These are phyloP conservation scores for Albifimbria verrucaria DNA, from an alignment of 2,329 filamentous ascomycete species.

Conservation along the genomic window DNA sequence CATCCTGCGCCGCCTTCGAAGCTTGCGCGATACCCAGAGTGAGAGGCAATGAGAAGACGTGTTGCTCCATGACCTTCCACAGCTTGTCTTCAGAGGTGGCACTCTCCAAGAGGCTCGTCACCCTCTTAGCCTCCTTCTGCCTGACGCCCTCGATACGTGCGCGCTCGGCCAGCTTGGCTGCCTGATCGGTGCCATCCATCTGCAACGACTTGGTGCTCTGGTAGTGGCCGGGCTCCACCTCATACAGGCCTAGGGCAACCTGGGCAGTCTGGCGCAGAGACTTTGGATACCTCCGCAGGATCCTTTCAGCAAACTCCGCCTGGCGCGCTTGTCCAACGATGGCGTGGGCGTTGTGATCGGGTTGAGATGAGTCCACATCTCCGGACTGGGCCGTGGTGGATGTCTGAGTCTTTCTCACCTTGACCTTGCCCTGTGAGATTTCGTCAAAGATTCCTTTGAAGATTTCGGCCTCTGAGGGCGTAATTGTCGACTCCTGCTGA, in stretches of 20 bases:
- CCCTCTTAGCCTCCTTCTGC: conserved; percentile 44
- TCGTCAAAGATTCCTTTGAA: conserved; percentile 56
- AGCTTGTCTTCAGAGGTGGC: conserved; percentile 61
- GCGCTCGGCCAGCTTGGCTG: conserved; percentile 30
- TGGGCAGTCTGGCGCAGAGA: conserved; percentile 38
- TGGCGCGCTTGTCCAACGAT: conserved; percentile 29
- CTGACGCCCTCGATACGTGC: conserved; percentile 33
- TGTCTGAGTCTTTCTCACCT: neutral
- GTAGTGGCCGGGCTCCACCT: conserved; percentile 23
- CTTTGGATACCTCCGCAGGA: conserved; percentile 34
- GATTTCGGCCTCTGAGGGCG: conserved; percentile 52
- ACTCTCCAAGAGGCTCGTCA: conserved; percentile 51
- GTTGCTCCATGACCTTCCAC: conserved; percentile 63
- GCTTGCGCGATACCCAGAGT: conserved; percentile 49
- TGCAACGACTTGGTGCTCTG: conserved; percentile 23
- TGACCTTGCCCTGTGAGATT: conserved; percentile 32
- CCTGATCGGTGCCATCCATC: conserved; percentile 24
- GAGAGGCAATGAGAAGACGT: conserved; percentile 61
- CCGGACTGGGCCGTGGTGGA: neutral
- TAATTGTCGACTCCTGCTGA: conserved; percentile 47
- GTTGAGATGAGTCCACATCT: neutral
- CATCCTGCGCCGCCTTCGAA: conserved; percentile 1
- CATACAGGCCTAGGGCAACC: conserved; percentile 34
- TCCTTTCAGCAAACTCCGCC: conserved; percentile 28
- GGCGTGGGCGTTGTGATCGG: conserved; percentile 18